Conservation (phyloP, 345 rosid genomes). For the Citrus mangshanensis region DNA sequence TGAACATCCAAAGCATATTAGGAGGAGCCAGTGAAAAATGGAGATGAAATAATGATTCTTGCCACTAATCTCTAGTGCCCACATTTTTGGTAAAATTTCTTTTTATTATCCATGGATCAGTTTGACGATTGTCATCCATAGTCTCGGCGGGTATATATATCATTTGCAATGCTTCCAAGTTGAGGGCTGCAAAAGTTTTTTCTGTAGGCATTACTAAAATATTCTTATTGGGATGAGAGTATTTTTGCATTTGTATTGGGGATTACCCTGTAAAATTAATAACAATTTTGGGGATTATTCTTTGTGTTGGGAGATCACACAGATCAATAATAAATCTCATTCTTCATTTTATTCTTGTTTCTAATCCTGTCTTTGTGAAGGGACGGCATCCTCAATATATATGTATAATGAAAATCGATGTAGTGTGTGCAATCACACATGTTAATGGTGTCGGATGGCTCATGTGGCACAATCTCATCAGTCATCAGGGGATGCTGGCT, state of each 20-base stretch:
- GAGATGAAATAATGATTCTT: not conserved
- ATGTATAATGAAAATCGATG: too few species aligned
- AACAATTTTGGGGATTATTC: not conserved
- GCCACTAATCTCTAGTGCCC: not conserved
- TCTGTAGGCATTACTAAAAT: not conserved
- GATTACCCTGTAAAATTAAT: not conserved
- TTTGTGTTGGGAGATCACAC: not conserved
- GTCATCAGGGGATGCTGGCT: too few species aligned
- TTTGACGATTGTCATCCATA: not conserved
- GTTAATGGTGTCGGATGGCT: too few species aligned
- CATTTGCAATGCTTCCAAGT: not conserved
- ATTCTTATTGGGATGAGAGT: not conserved
- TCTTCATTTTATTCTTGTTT: not conserved
- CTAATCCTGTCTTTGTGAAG: not conserved
- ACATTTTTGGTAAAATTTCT: not conserved
- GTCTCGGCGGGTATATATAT: too few species aligned
- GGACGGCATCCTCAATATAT: not conserved
- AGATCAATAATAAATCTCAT: slow-evolving; percentile 1
- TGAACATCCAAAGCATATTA: not conserved
- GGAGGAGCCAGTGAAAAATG: not conserved
- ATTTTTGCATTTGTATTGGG: not conserved
- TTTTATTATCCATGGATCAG: not conserved
- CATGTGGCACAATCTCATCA: too few species aligned
- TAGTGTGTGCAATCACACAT: too few species aligned
- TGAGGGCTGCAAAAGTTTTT: not conserved